Base-by-base conservation (phyloP, 1,139 yeast genomes). In the Zygoascus meyerae region DNA sequence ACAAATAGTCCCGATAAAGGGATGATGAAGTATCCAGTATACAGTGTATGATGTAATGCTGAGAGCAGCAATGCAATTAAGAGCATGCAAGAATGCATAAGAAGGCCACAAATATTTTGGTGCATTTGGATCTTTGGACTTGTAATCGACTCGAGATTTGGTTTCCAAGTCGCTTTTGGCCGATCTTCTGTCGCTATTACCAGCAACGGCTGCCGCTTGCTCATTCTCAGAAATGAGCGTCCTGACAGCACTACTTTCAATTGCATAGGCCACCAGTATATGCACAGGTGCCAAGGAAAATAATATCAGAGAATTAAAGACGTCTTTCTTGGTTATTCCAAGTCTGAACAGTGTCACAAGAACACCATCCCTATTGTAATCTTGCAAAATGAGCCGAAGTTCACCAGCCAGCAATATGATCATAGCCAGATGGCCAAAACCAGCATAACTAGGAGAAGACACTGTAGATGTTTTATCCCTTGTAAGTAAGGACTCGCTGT, bases 1-100 rank as follows among this genome's bases (percentile, higher is more conserved):
- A 47, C 72, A 64, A 5, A 66, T 49, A 2, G 74, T 70, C n/a
- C 76, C 76, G 31, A 71, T 52, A 30, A 69, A 48, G 10, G 76
- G 75, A 49, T 71, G 70, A 53, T 62, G 59, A 35, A 72, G 61
- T 42, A 48, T 48, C 36, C 52, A 53, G 53, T 68, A 66, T 11
- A 70, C 72, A 12, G 66, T 57, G 40, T 46, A 52, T 15, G 68
- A 61, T 34, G 71, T 64, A 14, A 65, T 52, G 8, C 54, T 44
- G 28, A 72, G 55, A 40, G 65, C 59, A 6, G 59, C 43, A 3
- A 54, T 9, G n/a, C 67, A 62, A 47, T 68, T 65, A 38, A 61
- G n/a, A 12, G 61, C 39, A 48, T 72, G 75, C 33, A 66, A 44
- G 4, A 60, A 49, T 11, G 66, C 66, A 47, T 64, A 58, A 29